Base-by-base conservation (phyloP, 495 filamentous ascomycete species). In the Jackrogersella minutella region DNA sequence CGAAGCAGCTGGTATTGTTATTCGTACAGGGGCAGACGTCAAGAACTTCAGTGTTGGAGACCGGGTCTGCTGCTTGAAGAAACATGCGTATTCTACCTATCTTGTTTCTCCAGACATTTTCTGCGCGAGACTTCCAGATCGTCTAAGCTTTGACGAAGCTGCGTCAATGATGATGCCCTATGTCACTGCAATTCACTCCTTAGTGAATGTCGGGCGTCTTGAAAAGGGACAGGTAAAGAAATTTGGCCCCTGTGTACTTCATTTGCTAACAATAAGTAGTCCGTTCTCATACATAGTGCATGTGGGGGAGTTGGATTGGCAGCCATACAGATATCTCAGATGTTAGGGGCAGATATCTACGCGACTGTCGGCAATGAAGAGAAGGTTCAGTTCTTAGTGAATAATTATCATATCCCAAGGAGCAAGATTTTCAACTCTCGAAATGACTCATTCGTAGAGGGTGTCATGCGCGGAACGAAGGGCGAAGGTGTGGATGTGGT, bases 251-350 rank as follows among this genome's bases (percentile, higher is more conserved):
- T 43, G 17, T 19, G 47, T 13, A 16, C 70, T 81, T 1, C 65
- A 85, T 7, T 82, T 82, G 19, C 50, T 53, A 16, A 53, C 21
- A 37, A 7, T 14, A 9, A n/a, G 31, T 26, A 53, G 50, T 24
- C 51, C 36, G 79, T 89, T 0, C 75, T 91, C n/a, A 86, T 91
- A 22, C 85, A 89, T 55, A 76, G 77, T 1, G 88, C 81, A 3
- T 76, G 84, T 0, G 84, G 85, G 19, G 83, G 81, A 22, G 78
- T 88, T 0, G 88, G 87, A 6, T 81, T 87, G 55, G 85, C 85
- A 7, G 82, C 86, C 0, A 81, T 90, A 26, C 77, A 81, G 47
- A 62, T 90, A 1, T 79, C 81, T 0, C 77, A 86, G 51, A 73
- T 78, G 19, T 61, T 83, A 0, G 83, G 28, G 28, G 81, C 81